Base-by-base conservation (phyloP, 345 rosid genomes). In the Excoecaria agallocha region DNA sequence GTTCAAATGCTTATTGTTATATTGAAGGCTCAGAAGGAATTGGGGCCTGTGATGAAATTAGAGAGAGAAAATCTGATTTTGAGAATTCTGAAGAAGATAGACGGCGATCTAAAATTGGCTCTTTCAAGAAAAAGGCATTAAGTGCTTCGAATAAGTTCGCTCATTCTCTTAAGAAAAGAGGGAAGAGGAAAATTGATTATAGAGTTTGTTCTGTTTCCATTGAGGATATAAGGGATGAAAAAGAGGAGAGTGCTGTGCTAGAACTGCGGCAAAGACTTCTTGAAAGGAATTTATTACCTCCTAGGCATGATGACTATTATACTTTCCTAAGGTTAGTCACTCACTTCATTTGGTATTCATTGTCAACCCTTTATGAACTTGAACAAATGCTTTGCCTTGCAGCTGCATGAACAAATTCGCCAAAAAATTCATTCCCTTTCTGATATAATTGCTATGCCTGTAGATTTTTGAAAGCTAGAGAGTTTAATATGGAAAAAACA, bases 391-490 rank as follows among this genome's bases (percentile, higher is more conserved):
- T 77, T 66, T 50, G 65, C 52, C 59, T 79, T 17, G 10, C 69
- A 16, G 71, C 35, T 66, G 57, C 20, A 49, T n/a, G 48, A 52
- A 73, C 60, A 74, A 69, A 60, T 79, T 41, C 69, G 61, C 45
- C 56, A 35, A 15, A 30, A 60, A 30, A 30, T 30, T 30, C 66
- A 39, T 45, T 69, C 63, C 61, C 75, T 71, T 46, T 48, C 51
- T 74, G 16, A 66, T 60, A 35, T 13, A 39, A 2, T 57, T 52
- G 8, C n/a, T 72, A 72, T 39, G 51, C 74, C 70, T 85, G 83
- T 77, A 95, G 99, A 79, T 95, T 91, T 86, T 83, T 91, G 91
- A 95, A 90, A 84, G 98, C 98, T 70, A 86, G 98, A 52, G 97
- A 91, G 15, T 89, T 93, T 74, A 84, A 90, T 85, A 77, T 86